Conservation (phyloP, 768 basidiomycete species). For the Boletales sp. region DNA sequence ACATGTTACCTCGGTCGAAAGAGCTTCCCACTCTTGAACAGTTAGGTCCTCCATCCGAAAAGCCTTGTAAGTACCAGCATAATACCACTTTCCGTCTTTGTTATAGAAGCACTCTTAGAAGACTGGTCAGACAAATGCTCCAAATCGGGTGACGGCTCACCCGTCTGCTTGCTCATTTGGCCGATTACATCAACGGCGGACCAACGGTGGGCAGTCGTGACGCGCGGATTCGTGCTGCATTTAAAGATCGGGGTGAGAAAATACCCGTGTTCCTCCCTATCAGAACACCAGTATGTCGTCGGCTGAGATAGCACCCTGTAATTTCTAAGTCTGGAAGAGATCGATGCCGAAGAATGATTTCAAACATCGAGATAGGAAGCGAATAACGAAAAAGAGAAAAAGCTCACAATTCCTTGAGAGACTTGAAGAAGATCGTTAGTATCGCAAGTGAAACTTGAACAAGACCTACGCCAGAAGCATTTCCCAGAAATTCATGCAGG, state of each 20-base stretch:
- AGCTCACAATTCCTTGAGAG: slow-evolving; percentile 55
- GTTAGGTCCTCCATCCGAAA: slow-evolving; percentile 65
- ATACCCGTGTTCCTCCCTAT: slow-evolving; percentile 80
- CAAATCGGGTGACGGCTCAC: slow-evolving; percentile 29
- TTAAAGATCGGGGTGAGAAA: slow-evolving; percentile 71
- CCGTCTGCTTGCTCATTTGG: slow-evolving; percentile 59
- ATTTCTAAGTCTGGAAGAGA: slow-evolving; percentile 49
- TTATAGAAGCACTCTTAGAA: slow-evolving; percentile 73
- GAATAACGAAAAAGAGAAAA: neutral
- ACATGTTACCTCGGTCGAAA: slow-evolving; percentile 55
- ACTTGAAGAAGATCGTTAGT: slow-evolving; percentile 35
- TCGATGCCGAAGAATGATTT: neutral
- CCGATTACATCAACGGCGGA: slow-evolving; percentile 56
- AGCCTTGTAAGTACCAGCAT: slow-evolving; percentile 72
- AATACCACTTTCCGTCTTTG: slow-evolving; percentile 80
- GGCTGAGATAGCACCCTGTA: slow-evolving; percentile 64
- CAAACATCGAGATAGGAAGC: neutral
- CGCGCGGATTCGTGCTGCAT: slow-evolving; percentile 75
- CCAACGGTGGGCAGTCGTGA: slow-evolving; percentile 77
- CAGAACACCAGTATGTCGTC: slow-evolving; percentile 77
- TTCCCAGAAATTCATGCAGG: slow-evolving; percentile 66
- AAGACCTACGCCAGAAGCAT: slow-evolving; percentile 50
- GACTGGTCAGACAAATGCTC: neutral
- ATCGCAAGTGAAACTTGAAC: neutral
- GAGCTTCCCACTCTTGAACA: slow-evolving; percentile 63